Evolutionary conservation across 2,329 filamentous ascomycete species (phyloP), one percentile per base, ranked within the genome.

Genomic region (Acarospora socialis): DNA sequence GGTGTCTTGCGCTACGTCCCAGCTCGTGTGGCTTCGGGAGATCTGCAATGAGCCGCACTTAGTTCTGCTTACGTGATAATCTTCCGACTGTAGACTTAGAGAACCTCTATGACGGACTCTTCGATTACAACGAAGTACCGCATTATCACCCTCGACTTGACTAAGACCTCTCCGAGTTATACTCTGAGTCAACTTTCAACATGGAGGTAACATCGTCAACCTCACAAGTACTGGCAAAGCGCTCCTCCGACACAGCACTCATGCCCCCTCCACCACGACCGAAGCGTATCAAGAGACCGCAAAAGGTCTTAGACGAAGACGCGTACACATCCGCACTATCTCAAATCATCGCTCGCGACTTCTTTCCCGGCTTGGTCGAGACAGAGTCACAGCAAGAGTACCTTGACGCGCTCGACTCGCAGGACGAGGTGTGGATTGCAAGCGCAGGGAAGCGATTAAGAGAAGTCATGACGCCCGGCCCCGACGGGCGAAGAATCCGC

Each of bases 311-410:
- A 17, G 83, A 93, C 53, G 90, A 98, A 64, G 87, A 98, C 45
- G 75, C 79, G 32, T 98, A 98, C 55, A 90, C 83, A 2, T 75
- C 84, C 36, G 80, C 81, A 1, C 66, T 98, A 17, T 93, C 86
- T 0, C 78, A 90, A 45, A 95, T 98, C 50, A 93, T 98, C 41
- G 82, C 83, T 7, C 76, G 90, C 43, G 90, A 98, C 63, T 98
- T 92, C 63, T 98, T 95, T 48, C 90, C 90, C 0, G 90, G 87
- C 0, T 66, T 98, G 0, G 61, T 86, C 4, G 84, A 95, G 52
- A 77, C 76, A 9, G 76, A 92, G 46, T 78, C 77, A 1, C 84
- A 94, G 53, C 77, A 84, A 51, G 90, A 98, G 47, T 95, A 94
- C 45, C 65, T 98, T 18, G 78, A 92, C 48, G 90, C 90, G 0